phyloP scores from a whole-genome alignment of 495 filamentous ascomycete genomes.

The Neurospora africana region DNA sequence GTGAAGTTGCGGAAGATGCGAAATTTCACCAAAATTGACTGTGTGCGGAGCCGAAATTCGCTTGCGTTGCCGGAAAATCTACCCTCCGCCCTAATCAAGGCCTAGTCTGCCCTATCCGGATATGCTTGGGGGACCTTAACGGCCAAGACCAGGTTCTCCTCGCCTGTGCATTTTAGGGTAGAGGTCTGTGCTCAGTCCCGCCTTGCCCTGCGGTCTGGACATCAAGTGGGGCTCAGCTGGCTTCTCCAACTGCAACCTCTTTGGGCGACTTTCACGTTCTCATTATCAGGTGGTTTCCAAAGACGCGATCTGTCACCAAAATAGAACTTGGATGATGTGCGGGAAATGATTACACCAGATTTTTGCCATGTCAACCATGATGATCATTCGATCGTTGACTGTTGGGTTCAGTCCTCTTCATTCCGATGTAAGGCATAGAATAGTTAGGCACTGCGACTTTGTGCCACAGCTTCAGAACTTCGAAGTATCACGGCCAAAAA shows the following conservation, averaged over 20 bases:
- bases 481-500: neutral
- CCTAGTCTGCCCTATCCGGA: neutral
- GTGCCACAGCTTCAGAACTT: neutral
- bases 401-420: neutral
- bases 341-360: neutral
- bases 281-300: neutral
- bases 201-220: neutral
- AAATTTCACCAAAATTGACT: slow-evolving; percentile 19
- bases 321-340: neutral
- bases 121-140: neutral
- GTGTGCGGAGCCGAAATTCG: neutral
- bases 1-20: slow-evolving; percentile 11
- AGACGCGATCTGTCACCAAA: neutral
- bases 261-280: neutral
- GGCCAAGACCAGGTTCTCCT: neutral
- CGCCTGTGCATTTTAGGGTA: neutral
- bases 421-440: neutral
- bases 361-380: neutral
- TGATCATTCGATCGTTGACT: neutral
- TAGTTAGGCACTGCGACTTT: neutral
- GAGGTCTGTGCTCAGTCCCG: neutral
- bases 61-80: neutral
- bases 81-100: neutral
- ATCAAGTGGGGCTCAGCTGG: neutral
- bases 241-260: neutral